A percentile compares a stretch with the other conserved stretches of the same genome.
Conservation (phyloP, 371 early-diverging fungal species). For the Syncephalastrum racemosum region DNA sequence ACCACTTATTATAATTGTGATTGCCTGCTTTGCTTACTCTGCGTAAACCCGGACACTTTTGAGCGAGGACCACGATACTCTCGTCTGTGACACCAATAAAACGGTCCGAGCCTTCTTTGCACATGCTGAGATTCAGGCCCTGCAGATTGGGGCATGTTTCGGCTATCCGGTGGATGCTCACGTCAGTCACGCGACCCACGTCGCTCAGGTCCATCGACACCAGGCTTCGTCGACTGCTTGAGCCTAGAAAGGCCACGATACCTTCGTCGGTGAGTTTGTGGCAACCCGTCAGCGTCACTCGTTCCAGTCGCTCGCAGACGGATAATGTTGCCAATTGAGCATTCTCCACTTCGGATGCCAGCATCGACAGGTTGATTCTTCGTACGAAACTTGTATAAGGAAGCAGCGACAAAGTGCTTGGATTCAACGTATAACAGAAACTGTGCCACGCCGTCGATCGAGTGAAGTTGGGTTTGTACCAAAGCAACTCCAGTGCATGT, state of each 20-base stretch:
- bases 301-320: conserved; percentile 57
- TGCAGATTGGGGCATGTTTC: conserved; percentile 38
- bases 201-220: conserved; percentile 48
- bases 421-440: conserved; percentile 24
- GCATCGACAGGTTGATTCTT: conserved; percentile 59
- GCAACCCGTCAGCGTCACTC: conserved; percentile 58
- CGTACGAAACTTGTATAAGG: conserved; percentile 57
- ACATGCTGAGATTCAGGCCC: conserved; percentile 46
- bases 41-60: conserved; percentile 35
- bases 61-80: conserved; percentile 38
- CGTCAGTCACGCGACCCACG: conserved; percentile 34
- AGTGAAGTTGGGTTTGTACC: conserved; percentile 50
- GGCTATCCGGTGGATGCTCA: conserved; percentile 34
- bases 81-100: conserved; percentile 35
- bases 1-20: conserved; percentile 1
- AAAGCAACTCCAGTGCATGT: conserved; percentile 47
- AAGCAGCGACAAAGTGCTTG: conserved; percentile 24
- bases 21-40: conserved; percentile 29
- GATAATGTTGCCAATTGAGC: conserved; percentile 34
- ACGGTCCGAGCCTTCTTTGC: conserved; percentile 26
- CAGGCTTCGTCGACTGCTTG: conserved; percentile 24
- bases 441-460: conserved; percentile 26
- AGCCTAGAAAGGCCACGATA: conserved; percentile 37
- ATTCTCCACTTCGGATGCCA: conserved; percentile 49
- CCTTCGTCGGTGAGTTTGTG: conserved; percentile 45